Evolutionary conservation across 2,329 filamentous ascomycete genomes (phyloP), one percentile per base, ranked within the genome.

Genomic region (Cladorrhinum sp.): DNA sequence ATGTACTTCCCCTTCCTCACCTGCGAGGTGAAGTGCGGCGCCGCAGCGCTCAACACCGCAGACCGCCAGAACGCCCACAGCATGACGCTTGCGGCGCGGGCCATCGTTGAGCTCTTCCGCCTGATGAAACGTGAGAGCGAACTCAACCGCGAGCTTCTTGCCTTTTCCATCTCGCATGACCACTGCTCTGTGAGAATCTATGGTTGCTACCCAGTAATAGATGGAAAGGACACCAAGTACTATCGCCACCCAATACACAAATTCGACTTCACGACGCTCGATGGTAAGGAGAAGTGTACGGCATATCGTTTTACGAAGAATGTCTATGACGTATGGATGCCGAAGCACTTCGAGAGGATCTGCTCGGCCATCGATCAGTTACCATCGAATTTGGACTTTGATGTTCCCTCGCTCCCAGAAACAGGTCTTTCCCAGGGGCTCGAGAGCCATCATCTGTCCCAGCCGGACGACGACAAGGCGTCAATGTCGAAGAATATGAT

Each of bases 1-100:
- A 80, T 82, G 72, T 79, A 77, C 70, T 81, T 83, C 64, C 78
- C 78, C 2, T 83, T 82, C 64, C 69, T 83, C 0, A 75, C 76
- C 0, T 79, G 75, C 67, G 77, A 83, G 66, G 77, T 81, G 0
- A 80, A 81, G 66, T 79, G 74, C 62, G 73, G 77, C 51, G 67
- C 69, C 26, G 70, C 65, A 24, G 71, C 66, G 1, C 75, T 79
- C 4, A 68, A 76, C 53, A 58, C 75, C 16, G 74, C 75, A 2
- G 74, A 77, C 60, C 70, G 73, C 54, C 72, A 77, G 67, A 77
- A 78, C 67, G 73, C 72, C 50, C 72, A 78, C 36, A 78, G 51
- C 20, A 76, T 75, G 71, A 75, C 73, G 2, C 51, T 54, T 58
- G 76, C 76, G 0, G 71, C 74, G 42, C 71, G 75, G 57, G 77